These are phyloP conservation scores for Thermothielavioides terrestris DNA, from an alignment of 495 filamentous ascomycete species.

Conservation along the genomic window DNA sequence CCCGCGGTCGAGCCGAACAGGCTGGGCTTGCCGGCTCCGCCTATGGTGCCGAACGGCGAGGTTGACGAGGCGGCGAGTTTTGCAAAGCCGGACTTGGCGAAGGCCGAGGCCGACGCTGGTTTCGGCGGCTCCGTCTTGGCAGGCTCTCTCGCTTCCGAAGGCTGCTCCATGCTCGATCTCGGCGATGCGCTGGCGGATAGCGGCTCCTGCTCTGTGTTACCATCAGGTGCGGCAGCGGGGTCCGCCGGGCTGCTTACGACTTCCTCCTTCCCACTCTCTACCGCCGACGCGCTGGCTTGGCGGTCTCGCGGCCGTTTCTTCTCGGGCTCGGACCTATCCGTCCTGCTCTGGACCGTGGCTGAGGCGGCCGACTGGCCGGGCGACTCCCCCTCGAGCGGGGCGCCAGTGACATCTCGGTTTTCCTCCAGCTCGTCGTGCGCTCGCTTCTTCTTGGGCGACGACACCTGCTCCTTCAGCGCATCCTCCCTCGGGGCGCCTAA, in stretches of 20 bases:
- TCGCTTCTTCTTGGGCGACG: constrained; percentile 51
- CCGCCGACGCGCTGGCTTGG: constrained; percentile 15
- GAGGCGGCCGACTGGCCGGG: constrained; percentile 15
- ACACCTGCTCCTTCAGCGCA: constrained; percentile 36
- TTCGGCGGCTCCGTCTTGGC: constrained; percentile 9
- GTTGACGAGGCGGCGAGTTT: constrained; percentile 40
- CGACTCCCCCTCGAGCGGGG: constrained; percentile 29
- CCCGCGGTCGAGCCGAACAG: constrained; percentile 26
- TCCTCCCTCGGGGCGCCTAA: constrained; percentile 26
- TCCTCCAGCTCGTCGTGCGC: constrained; percentile 44
- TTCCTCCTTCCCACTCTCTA: constrained; percentile 14
- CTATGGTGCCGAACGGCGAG: constrained; percentile 34
- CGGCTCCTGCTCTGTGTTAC: constrained; percentile 14
- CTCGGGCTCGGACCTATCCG: constrained; percentile 43
- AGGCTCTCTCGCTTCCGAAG: not conserved
- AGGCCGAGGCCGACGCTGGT: constrained; percentile 37
- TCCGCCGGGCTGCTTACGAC: constrained; percentile 11
- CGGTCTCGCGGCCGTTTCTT: constrained; percentile 47
- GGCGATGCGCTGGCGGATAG: constrained; percentile 13
- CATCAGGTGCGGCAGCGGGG: not conserved
- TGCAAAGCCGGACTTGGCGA: constrained; percentile 43
- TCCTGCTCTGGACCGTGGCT: constrained; percentile 27
- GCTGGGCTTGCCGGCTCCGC: constrained; percentile 29
- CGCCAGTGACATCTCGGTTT: constrained; percentile 29
- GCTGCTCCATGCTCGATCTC: constrained; percentile 18